These are phyloP conservation scores for Lepidium sativum DNA, from an alignment of 345 rosid species.

Conservation along the genomic window DNA sequence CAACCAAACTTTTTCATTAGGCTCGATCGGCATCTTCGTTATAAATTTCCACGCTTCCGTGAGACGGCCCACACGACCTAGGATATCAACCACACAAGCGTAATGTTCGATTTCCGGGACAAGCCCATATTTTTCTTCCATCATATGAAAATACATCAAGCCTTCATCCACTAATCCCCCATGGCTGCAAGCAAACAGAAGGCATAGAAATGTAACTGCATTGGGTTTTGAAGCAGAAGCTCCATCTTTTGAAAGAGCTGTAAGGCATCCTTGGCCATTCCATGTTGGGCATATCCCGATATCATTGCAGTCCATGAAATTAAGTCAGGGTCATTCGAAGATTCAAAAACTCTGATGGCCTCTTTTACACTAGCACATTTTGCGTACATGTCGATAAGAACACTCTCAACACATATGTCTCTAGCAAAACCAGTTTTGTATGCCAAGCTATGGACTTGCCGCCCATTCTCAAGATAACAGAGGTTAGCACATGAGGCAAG, in stretches of 20 bases:
- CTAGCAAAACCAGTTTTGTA: constrained; percentile 36
- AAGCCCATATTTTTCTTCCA: constrained; percentile 30
- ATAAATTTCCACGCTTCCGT: constrained; percentile 47
- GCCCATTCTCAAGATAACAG: constrained; percentile 36
- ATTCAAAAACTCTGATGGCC: constrained; percentile 36
- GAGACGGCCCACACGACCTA: constrained; percentile 50
- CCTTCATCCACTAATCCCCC: constrained; percentile 53
- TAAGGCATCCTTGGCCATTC: constrained; percentile 39
- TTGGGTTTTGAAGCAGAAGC: constrained; percentile 34
- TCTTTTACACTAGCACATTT: constrained; percentile 51
- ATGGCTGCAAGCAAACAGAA: constrained; percentile 62
- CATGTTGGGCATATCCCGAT: constrained; percentile 50
- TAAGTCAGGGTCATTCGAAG: constrained; percentile 28
- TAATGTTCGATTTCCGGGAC: constrained; percentile 47
- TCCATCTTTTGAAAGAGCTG: constrained; percentile 38
- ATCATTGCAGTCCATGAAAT: constrained; percentile 57
- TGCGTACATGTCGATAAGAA: constrained; percentile 53
- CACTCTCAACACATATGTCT: constrained; percentile 43
- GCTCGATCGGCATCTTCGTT: constrained; percentile 38
- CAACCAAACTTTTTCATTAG: constrained; percentile 46
- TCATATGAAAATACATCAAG: constrained; percentile 32
- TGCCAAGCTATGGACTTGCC: constrained; percentile 42
- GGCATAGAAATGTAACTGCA: constrained; percentile 44
- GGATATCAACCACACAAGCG: constrained; percentile 60
- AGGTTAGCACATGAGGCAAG: constrained; percentile 50